Conservation (phyloP, 2,329 filamentous ascomycete genomes). For the Leptographium flavum region DNA sequence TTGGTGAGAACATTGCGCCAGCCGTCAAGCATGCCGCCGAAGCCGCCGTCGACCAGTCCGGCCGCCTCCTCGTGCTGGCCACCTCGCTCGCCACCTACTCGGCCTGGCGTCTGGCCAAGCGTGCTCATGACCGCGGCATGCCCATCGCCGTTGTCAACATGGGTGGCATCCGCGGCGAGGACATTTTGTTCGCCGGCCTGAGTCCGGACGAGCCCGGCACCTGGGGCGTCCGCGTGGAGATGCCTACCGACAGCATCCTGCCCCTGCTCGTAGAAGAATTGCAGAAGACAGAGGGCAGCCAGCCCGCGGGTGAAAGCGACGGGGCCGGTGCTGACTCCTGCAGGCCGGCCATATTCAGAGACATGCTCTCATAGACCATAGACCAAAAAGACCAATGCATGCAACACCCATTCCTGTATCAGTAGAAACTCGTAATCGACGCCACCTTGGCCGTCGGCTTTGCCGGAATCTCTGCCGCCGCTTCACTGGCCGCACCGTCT, state of each 20-base stretch:
- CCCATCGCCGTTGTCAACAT: conserved; percentile 80
- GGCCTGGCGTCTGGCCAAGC: conserved; percentile 77
- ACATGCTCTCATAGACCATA: conserved; percentile 39
- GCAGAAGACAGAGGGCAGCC: conserved; percentile 14
- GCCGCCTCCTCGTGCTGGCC: conserved; percentile 64
- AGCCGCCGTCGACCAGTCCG: conserved; percentile 61
- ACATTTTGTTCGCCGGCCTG: conserved; percentile 50
- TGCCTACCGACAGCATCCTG: conserved; percentile 42
- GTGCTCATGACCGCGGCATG: conserved; percentile 69
- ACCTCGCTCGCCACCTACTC: conserved; percentile 92
- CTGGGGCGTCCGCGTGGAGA: conserved; percentile 40
- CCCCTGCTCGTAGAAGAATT: conserved; percentile 41
- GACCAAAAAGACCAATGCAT: conserved; percentile 9
- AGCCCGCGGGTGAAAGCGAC: not conserved
- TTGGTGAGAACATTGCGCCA: conserved; percentile 71
- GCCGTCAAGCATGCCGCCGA: conserved; percentile 65
- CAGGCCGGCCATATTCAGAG: conserved; percentile 33
- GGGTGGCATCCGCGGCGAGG: conserved; percentile 68
- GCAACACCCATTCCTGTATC: not conserved
- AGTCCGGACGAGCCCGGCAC: conserved; percentile 35
- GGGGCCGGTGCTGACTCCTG: conserved; percentile 4
- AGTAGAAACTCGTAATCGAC: conserved; percentile 11
- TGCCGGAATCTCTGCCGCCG: not conserved
- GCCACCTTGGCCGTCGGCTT: conserved; percentile 3
- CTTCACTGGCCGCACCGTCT: not conserved